Conservation (phyloP, 139 green algal genomes). For the Chlorella sorokiniana region DNA sequence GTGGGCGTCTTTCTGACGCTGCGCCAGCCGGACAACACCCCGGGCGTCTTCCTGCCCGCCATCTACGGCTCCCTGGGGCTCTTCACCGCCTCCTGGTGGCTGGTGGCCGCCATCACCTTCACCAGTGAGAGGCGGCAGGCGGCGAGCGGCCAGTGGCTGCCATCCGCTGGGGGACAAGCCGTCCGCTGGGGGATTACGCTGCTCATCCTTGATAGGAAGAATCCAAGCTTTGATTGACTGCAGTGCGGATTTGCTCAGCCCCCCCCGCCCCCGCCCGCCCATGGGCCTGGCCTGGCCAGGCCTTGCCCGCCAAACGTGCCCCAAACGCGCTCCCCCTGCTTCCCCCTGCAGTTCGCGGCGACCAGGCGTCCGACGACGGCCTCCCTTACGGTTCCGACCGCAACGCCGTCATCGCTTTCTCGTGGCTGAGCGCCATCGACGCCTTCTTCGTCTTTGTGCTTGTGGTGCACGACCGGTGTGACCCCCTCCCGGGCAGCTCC, state of each 20-base stretch:
- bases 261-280: too few relatives aligned
- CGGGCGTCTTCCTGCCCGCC: background rate
- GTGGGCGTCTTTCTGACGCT: background rate
- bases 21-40: background rate
- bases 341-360: conserved; percentile 1
- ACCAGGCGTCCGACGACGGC: background rate
- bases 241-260: too few relatives aligned
- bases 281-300: too few relatives aligned
- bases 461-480: background rate
- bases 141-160: background rate
- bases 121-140: background rate
- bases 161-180: too few relatives aligned
- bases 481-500: too few relatives aligned
- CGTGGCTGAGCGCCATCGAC: background rate
- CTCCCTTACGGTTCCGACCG: background rate
- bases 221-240: too few relatives aligned
- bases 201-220: too few relatives aligned
- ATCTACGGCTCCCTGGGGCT: conserved; percentile 12
- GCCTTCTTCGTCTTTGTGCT: background rate
- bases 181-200: too few relatives aligned
- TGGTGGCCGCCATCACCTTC: conserved; percentile 14
- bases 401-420: background rate
- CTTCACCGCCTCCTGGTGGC: conserved; percentile 20
- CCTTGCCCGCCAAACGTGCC: background rate
- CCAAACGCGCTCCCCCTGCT: background rate